A percentile compares a stretch with the other conserved stretches of the same genome.
These are phyloP conservation scores for Paracoccidioides lutzii DNA, from an alignment of 2,329 filamentous ascomycete genomes.

Conservation along the genomic window DNA sequence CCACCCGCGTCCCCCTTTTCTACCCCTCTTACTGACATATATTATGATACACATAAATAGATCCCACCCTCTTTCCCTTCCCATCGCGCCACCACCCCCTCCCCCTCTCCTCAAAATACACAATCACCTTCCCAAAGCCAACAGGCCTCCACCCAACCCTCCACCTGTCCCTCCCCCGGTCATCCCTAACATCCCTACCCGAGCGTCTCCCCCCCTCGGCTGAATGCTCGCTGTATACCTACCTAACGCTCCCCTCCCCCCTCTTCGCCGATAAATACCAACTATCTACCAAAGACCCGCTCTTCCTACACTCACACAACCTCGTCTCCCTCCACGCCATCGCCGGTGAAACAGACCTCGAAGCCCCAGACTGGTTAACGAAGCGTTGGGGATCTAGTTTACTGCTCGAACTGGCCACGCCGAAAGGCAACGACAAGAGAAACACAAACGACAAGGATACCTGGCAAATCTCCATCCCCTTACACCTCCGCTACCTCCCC, in stretches of 20 bases:
- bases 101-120: slow-evolving; percentile 41
- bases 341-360: slow-evolving; percentile 69
- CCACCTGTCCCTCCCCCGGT: slow-evolving; percentile 48
- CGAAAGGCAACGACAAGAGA: slow-evolving; percentile 16
- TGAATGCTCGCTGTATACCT: slow-evolving; percentile 62
- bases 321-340: slow-evolving; percentile 55
- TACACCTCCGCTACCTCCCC: slow-evolving; percentile 72
- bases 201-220: slow-evolving; percentile 29
- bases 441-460: slow-evolving; percentile 7
- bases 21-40: slow-evolving; percentile 6
- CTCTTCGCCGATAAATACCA: slow-evolving; percentile 86
- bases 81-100: slow-evolving; percentile 61
- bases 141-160: slow-evolving; percentile 76
- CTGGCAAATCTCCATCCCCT: slow-evolving; percentile 46
- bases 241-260: slow-evolving; percentile 66
- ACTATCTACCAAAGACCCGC: slow-evolving; percentile 42
- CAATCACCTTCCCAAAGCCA: slow-evolving; percentile 52
- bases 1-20: background rate
- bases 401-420: slow-evolving; percentile 58
- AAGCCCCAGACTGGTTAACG: slow-evolving; percentile 74
- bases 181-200: slow-evolving; percentile 37
- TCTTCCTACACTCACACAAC: slow-evolving; percentile 73
- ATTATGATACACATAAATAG: slow-evolving; percentile 24
- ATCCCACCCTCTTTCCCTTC: slow-evolving; percentile 70
- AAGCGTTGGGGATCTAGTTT: slow-evolving; percentile 65